Evolutionary conservation across 805 yeast species (phyloP).

Genomic region (Lipomyces japonicus): DNA sequence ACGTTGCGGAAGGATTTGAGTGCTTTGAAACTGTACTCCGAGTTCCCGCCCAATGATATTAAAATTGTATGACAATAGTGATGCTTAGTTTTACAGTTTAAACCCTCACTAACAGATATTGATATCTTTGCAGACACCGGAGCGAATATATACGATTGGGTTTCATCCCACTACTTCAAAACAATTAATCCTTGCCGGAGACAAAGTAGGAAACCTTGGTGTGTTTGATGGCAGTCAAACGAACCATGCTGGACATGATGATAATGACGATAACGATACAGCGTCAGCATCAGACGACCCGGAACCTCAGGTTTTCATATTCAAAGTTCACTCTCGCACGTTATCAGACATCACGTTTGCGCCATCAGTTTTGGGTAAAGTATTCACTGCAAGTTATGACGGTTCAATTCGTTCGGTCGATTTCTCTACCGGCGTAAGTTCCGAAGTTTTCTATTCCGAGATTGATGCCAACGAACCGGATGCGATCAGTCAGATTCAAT

Average conservation of each 20-base stretch:
- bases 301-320: conserved; percentile 48
- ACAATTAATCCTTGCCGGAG: conserved; percentile 77
- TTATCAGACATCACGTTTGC: conserved; percentile 62
- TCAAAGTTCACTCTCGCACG: conserved; percentile 73
- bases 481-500: conserved; percentile 26
- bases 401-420: conserved; percentile 78
- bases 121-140: conserved; percentile 38
- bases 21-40: conserved; percentile 49
- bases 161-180: conserved; percentile 71
- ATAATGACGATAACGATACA: conserved; percentile 36
- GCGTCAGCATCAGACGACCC: conserved; percentile 33
- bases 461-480: conserved; percentile 38
- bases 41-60: conserved; percentile 64
- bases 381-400: conserved; percentile 77
- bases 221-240: conserved; percentile 72
- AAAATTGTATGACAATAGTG: conserved; percentile 47
- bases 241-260: conserved; percentile 30
- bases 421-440: conserved; percentile 54
- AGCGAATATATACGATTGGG: conserved; percentile 66
- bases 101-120: not conserved
- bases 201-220: conserved; percentile 80
- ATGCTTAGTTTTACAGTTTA: no score
- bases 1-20: conserved; percentile 53
- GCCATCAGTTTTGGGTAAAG: conserved; percentile 47
- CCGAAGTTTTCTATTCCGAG: conserved; percentile 48